Evolutionary conservation across 2,329 filamentous ascomycete species (phyloP), one percentile per base, ranked within the genome.

Genomic region (Botrytis medusae): DNA sequence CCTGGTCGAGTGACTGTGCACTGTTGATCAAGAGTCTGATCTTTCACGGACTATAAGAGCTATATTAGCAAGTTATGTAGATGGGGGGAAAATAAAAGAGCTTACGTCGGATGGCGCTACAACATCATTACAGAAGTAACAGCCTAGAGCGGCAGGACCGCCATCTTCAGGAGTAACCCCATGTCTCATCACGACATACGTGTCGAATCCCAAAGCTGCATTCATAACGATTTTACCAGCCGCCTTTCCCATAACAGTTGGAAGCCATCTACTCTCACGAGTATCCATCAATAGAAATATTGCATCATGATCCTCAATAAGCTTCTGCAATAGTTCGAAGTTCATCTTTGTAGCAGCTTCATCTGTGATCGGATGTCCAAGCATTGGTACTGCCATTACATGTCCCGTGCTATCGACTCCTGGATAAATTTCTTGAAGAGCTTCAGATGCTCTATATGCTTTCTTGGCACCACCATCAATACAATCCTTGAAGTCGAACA

Each of bases 121-220:
- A 40, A 99, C 95, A 81, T 99, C 96, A 79, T 97, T 98, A 84
- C 96, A 99, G 83, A 98, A 99, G 82, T 99, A 99, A 83, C 96
- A 99, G 16, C 96, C 96, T 40, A 98, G 86, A 40, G 93, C 90
- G 69, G 89, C 85, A 71, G 89, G 85, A n/a, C 84, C 86, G 18
- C 88, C 85, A 69, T 86, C 84, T 60, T 83, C 81, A 5, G 86
- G 85, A 77, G 89, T 88, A 9, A 93, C 86, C 1, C 96, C 96
- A 82, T 99, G 96, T 73, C 96, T 90, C 96, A 99, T 98, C 51
- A 97, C 94, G 3, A 99, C 94, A 79, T 93, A 99, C 0, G 94
- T 96, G 83, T 99, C 96, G 80, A 99, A 99, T 0, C 96, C 96
- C 4, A 99, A 87, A 2, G 96, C 96, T 12, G 95, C 94, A 82